Conservation (phyloP, 768 basidiomycete genomes). For the Omphalotus guepiniiformis region DNA sequence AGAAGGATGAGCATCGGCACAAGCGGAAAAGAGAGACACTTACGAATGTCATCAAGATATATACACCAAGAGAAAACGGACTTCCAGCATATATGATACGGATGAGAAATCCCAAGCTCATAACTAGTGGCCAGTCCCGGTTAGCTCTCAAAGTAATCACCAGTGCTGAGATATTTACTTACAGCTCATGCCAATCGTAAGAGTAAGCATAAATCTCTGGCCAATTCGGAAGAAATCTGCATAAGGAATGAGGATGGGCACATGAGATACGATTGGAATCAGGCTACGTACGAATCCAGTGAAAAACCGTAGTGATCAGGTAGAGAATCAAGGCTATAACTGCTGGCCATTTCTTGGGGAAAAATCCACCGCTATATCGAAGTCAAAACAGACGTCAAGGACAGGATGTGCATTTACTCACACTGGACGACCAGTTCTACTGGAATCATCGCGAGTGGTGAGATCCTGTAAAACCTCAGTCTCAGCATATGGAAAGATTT, state of each 20-base stretch:
- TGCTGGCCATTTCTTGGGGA: conserved; percentile 11
- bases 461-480: too few species aligned
- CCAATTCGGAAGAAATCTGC: conserved; percentile 5
- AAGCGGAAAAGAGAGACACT: not conserved
- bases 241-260: not conserved
- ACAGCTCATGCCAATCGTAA: conserved; percentile 17
- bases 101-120: not conserved
- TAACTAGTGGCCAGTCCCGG: not conserved
- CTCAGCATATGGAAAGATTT: too few species aligned
- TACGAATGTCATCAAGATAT: conserved; percentile 1
- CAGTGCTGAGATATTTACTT: not conserved
- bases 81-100: not conserved
- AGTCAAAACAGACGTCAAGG: too few species aligned
- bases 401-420: too few species aligned
- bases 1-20: not conserved
- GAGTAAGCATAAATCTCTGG: conserved; percentile 9
- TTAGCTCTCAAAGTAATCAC: not conserved
- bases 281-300: conserved; percentile 14
- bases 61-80: not conserved
- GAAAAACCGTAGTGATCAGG: conserved; percentile 7
- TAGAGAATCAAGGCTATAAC: conserved; percentile 8
- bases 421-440: too few species aligned
- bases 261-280: not conserved
- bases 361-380: conserved; percentile 10
- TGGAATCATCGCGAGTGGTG: too few species aligned